Base-by-base conservation (phyloP, 83 land plant genomes). In the Picea mariana region DNA sequence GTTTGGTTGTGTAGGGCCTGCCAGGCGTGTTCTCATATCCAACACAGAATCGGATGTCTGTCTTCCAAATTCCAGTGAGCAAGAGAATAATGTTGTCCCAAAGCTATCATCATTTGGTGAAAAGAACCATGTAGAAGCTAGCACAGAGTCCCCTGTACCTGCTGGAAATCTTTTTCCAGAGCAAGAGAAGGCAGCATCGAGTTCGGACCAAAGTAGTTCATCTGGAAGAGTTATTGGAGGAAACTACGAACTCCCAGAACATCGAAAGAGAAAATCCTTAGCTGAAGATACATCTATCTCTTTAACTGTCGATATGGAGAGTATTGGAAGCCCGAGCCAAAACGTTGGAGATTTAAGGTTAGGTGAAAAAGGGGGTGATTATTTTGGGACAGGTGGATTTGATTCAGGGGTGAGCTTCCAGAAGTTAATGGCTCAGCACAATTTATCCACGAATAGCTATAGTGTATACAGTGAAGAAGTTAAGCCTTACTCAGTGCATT, bases 181-280 rank as follows among this genome's bases (percentile, higher is more conserved):
- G 59, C 40, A 16, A 47, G 77, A 47, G 24, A 47, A 21, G 77
- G 77, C 40, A 73, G 27, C 23, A 44, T n/a, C 77, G 24, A 73
- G 27, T 23, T 52, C 47, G 27, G 77, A 23, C 59, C 58, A 20
- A 73, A 47, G 59, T 47, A 42, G 20, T 73, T 49, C 77, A 73
- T 73, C 11, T 47, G 77, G 21, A 47, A 52, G 58, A 9, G 47
- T 73, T 47, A 21, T 15, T 73, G 77, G 24, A 42, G 55, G 55
- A 73, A 73, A 73, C 77, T 20, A 47, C 12, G 77, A 47, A n/a
- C 58, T 23, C 15, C 77, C 21, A 73, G 77, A 73, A 9, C 77
- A 42, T 18, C 44, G 77, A 73, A 73, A 73, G 77, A 73, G 77
- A 73, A 73, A 73, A 73, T 49, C 77, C 44, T 9, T 73, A n/a